Evolutionary conservation across 805 yeast species (phyloP).

Genomic region (Blastobotrys americana): DNA sequence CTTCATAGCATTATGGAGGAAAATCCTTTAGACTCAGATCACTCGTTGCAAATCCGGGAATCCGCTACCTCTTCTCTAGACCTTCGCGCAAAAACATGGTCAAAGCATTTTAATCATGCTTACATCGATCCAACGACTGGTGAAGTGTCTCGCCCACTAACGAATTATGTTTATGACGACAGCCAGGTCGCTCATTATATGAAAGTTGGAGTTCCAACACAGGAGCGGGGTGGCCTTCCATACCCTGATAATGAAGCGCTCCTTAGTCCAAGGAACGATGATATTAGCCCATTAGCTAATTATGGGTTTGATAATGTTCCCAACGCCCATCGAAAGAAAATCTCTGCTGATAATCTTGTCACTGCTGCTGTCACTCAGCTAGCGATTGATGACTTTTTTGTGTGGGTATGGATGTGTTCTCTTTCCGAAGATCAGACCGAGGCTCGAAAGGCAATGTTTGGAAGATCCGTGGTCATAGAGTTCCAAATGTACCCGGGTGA

Average conservation of each 20-base stretch:
- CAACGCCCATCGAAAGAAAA: slow-evolving; percentile 1
- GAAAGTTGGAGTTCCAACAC: slow-evolving; percentile 20
- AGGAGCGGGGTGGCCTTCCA: slow-evolving; percentile 24
- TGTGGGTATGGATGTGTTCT: slow-evolving; percentile 86
- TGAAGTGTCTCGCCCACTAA: slow-evolving; percentile 22
- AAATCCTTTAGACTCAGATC: slow-evolving; percentile 23
- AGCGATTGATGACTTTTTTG: slow-evolving; percentile 76
- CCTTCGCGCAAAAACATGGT: slow-evolving; percentile 25
- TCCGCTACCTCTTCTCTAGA: slow-evolving; percentile 20
- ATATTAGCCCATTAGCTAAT: slow-evolving; percentile 7
- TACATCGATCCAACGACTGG: slow-evolving; percentile 24
- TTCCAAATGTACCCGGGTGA: slow-evolving; percentile 69
- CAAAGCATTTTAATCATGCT: slow-evolving; percentile 25
- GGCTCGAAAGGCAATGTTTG: slow-evolving; percentile 60
- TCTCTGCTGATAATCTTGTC: slow-evolving; percentile 20
- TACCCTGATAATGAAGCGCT: slow-evolving; percentile 31
- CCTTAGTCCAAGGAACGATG: slow-evolving; percentile 7
- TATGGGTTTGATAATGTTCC: slow-evolving; percentile 9
- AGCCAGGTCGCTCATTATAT: slow-evolving; percentile 25
- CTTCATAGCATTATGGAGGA: slow-evolving; percentile 33
- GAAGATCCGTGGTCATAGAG: slow-evolving; percentile 74
- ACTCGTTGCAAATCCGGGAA: slow-evolving; percentile 17
- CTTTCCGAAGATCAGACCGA: slow-evolving; percentile 67
- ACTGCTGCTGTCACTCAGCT: slow-evolving; percentile 51
- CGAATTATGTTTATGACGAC: slow-evolving; percentile 27